phyloP scores from a whole-genome alignment of 1,284 basidiomycete species.

The Paramarasmius palmivorus region DNA sequence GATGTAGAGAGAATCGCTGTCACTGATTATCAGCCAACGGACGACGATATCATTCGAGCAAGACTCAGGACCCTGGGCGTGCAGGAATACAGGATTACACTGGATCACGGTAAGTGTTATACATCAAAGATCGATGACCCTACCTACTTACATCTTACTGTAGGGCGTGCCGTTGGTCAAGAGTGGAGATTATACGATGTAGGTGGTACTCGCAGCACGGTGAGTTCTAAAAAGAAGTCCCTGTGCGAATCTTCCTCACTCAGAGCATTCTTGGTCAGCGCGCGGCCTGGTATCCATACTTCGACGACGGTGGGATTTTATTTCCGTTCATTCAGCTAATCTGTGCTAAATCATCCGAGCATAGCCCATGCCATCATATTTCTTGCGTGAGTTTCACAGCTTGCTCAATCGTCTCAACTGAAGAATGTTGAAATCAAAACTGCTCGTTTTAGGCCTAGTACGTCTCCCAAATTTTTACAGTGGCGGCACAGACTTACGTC shows the following conservation, averaged over 20 bases:
- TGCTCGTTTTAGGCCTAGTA: conserved; percentile 29
- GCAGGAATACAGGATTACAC: conserved; percentile 68
- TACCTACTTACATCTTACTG: neutral
- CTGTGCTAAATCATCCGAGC: conserved; percentile 12
- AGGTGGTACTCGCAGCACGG: conserved; percentile 68
- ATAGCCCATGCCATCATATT: conserved; percentile 69
- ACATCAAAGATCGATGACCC: neutral
- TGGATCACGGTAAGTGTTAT: conserved; percentile 57
- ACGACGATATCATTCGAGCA: conserved; percentile 72
- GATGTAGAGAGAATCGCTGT: conserved; percentile 66
- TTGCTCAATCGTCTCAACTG: conserved; percentile 2
- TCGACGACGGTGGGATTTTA: conserved; percentile 52
- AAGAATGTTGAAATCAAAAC: conserved; percentile 5
- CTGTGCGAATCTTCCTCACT: conserved; percentile 3
- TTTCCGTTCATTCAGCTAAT: neutral
- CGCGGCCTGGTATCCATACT: conserved; percentile 71
- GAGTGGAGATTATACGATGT: conserved; percentile 76
- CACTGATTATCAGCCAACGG: conserved; percentile 61
- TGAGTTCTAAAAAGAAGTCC: conserved; percentile 32
- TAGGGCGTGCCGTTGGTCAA: conserved; percentile 48
- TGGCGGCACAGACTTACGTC: conserved; percentile 7
- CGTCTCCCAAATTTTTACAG: conserved; percentile 15
- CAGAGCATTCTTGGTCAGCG: conserved; percentile 39
- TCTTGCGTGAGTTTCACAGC: conserved; percentile 47
- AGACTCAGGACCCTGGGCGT: conserved; percentile 71